Evolutionary conservation across 306 rosid genomes (phyloP), one percentile per base, ranked within the genome.

Genomic region (Cicer judaicum): DNA sequence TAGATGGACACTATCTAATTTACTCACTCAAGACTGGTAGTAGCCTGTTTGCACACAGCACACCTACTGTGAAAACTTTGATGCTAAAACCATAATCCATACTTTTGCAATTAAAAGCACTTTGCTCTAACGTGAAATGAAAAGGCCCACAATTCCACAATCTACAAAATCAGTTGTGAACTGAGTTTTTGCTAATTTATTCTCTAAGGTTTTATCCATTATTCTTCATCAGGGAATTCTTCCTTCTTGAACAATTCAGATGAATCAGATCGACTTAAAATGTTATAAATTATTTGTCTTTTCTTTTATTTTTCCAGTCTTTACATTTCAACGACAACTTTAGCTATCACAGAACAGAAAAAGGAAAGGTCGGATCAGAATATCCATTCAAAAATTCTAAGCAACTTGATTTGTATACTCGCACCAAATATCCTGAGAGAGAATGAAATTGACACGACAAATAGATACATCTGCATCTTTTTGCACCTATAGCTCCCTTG

Each of bases 131-230:
- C 70, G 9, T 47, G 19, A 62, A 34, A 42, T 43, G 38, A 40
- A 71, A 42, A 13, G 63, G 7, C 53, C 70, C 42, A 10, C 49
- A 62, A 4, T 29, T 29, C 36, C 36, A 29, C 36, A 47, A 40
- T 54, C 10, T 79, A 64, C 44, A 18, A 47, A 49, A 64, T 11
- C 53, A 54, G 63, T 15, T 68, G 61, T 55, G 53, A 72, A 55
- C 42, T 12, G 66, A 40, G 50, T 13, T 69, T 68, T 59, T 24
- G 38, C 54, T 59, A 48, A 44, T 47, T 16, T 50, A n/a, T 68
- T 68, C 50, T 48, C 75, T 46, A 42, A 6, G 52, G 61, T 56
- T 66, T 66, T 66, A 19, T 75, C 57, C 74, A 21, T 24, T 42
- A 66, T 24, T 67, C 24, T 55, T 67, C n/a, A 44, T 12, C 13